Percentiles rank a stretch among this genome's conserved stretches.
These are phyloP conservation scores for Sechiopsis laciniata DNA, from an alignment of 306 rosid species.

Conservation along the genomic window DNA sequence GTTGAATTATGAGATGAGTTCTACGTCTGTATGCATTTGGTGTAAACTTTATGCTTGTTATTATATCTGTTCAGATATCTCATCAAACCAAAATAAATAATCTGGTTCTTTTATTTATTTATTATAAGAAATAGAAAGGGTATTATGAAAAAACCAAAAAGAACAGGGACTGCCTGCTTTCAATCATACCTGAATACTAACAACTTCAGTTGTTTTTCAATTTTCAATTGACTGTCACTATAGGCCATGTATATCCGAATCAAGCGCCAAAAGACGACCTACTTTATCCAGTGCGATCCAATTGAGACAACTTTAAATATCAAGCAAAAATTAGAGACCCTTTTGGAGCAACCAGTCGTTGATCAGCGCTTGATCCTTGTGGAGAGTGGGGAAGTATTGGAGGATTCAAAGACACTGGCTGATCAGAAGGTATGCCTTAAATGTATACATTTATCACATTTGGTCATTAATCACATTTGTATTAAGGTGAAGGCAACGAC, in stretches of 20 bases:
- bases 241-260: constrained; percentile 87
- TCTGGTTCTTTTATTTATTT: no score
- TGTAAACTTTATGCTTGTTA: neutral
- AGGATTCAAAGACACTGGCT: constrained; percentile 73
- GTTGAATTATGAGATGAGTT: constrained; percentile 5
- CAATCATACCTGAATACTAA: neutral
- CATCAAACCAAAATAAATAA: neutral
- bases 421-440: constrained; percentile 63
- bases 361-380: constrained; percentile 63
- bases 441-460: no score
- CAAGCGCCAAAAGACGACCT: constrained; percentile 73
- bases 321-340: constrained; percentile 69
- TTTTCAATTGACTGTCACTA: constrained; percentile 1
- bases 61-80: neutral
- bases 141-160: neutral
- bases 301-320: constrained; percentile 65
- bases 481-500: neutral
- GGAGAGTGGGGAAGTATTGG: constrained; percentile 60
- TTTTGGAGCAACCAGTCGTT: constrained; percentile 51
- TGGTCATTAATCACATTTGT: no score
- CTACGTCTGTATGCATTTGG: constrained; percentile 3
- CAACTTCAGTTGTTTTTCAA: neutral
- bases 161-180: neutral
- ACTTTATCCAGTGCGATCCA: constrained; percentile 89
- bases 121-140: neutral